Percentiles rank a stretch among this genome's conserved stretches.
Conservation (phyloP, 176 grass and related monocot species). For the Areca catechu region DNA sequence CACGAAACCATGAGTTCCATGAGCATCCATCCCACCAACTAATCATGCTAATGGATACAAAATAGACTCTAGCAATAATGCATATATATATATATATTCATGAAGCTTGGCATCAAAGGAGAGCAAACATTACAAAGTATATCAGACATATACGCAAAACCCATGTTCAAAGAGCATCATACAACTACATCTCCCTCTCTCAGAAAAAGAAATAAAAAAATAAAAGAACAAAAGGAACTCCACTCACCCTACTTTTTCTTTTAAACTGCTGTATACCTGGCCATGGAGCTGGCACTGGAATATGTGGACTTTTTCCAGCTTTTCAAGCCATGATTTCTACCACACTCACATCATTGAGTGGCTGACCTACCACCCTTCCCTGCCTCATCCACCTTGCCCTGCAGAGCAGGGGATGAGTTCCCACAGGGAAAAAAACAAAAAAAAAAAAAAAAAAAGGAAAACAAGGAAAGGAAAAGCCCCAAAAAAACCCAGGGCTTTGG, state of each 20-base stretch:
- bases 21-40: not conserved
- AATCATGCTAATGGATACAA: not conserved
- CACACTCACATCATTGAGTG: conserved; percentile 22
- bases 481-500: conserved; percentile 45
- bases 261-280: conserved; percentile 4
- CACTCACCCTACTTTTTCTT: conserved; percentile 1
- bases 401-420: not conserved
- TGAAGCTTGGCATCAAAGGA: not conserved
- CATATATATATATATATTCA: not conserved
- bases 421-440: conserved; percentile 7
- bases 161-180: conserved; percentile 3
- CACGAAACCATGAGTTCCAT: not conserved
- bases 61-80: not conserved
- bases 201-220: conserved; percentile 6
- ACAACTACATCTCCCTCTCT: not conserved
- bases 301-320: conserved; percentile 11
- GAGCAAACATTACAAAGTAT: not conserved
- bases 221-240: not conserved
- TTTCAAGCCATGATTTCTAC: conserved; percentile 13
- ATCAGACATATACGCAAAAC: conserved; percentile 8
- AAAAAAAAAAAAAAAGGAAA: conserved; percentile 13
- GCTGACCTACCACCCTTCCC: conserved; percentile 13
- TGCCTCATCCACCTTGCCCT: conserved; percentile 10
- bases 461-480: conserved; percentile 34
- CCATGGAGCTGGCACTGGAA: not conserved